phyloP scores from a whole-genome alignment of 331 rosid species.

The Telfairia occidentalis region DNA sequence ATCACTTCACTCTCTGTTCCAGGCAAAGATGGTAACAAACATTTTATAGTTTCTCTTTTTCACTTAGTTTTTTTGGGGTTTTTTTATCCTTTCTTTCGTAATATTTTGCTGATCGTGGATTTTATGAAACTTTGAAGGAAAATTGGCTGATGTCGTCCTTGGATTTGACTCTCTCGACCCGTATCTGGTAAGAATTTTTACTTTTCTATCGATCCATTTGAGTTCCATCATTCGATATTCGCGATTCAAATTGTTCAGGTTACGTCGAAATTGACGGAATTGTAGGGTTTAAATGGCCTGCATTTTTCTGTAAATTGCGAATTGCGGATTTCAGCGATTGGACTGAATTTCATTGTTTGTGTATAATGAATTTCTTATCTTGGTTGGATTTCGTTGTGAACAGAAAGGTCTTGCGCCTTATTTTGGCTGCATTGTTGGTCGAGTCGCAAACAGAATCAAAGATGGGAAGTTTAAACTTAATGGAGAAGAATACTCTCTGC shows the following conservation, averaged over 20 bases:
- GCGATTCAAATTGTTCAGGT: not conserved
- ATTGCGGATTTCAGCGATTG: not conserved
- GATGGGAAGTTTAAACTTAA: slow-evolving; percentile 77
- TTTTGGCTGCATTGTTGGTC: slow-evolving; percentile 93
- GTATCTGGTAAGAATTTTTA: slow-evolving; percentile 41
- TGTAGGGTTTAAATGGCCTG: not conserved
- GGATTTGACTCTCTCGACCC: slow-evolving; percentile 84
- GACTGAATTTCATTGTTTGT: not conserved
- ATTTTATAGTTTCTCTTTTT: not conserved
- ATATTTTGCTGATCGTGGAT: slow-evolving; percentile 1
- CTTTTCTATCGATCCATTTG: not conserved
- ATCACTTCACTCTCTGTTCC: slow-evolving; percentile 81
- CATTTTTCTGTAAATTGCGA: not conserved
- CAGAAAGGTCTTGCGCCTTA: slow-evolving; percentile 78
- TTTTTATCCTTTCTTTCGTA: not conserved
- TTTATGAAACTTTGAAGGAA: slow-evolving; percentile 34
- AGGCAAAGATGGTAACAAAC: slow-evolving; percentile 45
- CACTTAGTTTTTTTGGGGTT: not conserved
- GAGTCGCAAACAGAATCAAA: slow-evolving; percentile 84
- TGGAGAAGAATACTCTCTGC: slow-evolving; percentile 51
- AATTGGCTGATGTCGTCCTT: slow-evolving; percentile 73
- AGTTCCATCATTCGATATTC: not conserved
- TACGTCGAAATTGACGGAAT: not conserved
- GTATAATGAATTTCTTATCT: not conserved
- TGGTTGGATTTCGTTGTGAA: slow-evolving; percentile 9